Conservation (phyloP, 306 rosid genomes). For the Glycine latifolia region DNA sequence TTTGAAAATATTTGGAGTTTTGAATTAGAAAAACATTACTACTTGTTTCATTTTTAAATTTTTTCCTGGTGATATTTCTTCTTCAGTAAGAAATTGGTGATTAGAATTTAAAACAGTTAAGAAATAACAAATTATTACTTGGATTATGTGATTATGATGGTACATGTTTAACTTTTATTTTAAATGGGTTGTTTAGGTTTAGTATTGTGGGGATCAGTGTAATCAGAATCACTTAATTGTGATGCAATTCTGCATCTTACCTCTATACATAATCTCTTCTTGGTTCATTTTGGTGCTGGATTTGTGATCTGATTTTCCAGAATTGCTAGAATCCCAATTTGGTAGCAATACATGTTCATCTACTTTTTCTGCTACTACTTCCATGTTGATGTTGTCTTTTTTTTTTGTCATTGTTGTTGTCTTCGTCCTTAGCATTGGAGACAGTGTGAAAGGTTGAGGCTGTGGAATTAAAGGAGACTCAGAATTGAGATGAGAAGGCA, state of each 20-base stretch:
- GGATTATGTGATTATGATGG: constrained; percentile 1
- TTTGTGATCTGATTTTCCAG: no score
- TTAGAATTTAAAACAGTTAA: background rate
- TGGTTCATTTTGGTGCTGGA: no score
- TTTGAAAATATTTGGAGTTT: background rate
- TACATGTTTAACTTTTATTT: background rate
- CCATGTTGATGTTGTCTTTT: no score
- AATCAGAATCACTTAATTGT: background rate
- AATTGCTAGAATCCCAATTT: no score
- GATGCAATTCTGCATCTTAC: background rate
- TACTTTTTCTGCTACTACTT: no score
- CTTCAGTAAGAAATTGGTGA: background rate
- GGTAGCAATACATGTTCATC: no score
- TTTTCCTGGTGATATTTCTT: constrained; percentile 1
- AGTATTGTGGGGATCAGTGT: background rate
- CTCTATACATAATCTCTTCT: no score
- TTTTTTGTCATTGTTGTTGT: no score
- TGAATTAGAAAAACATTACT: constrained; percentile 3
- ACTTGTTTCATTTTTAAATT: background rate
- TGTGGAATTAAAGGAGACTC: background rate
- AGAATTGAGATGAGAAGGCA: background rate
- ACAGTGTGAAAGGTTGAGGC: no score
- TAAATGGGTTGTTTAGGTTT: no score
- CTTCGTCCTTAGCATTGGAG: no score
- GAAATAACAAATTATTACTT: background rate